Percentiles rank a stretch among this genome's conserved stretches.
Evolutionary conservation across 2,329 filamentous ascomycete genomes (phyloP).

Genomic region (Emergomyces africanus): DNA sequence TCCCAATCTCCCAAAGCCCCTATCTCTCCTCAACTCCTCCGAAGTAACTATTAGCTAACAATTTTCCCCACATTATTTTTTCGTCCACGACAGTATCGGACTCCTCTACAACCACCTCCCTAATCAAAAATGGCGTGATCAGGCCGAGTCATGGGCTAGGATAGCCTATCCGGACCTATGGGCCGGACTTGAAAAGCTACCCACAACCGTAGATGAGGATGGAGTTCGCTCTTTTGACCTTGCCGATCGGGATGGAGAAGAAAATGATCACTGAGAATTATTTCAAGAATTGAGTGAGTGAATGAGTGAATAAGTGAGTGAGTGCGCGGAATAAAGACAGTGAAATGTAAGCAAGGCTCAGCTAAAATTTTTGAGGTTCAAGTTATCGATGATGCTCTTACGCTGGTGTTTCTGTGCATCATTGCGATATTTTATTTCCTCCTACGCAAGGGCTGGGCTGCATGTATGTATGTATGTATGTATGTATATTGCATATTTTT

Average conservation of each 20-base stretch:
- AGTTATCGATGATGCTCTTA: background rate
- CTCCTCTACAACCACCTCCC: slow-evolving; percentile 63
- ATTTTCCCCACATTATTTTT: background rate
- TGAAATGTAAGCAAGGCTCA: background rate
- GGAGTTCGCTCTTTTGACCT: slow-evolving; percentile 9
- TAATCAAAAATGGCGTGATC: slow-evolving; percentile 50
- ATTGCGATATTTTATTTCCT: background rate
- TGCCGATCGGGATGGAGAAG: background rate
- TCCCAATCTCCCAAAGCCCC: background rate
- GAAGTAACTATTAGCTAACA: background rate
- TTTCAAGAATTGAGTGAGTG: background rate
- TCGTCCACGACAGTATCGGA: slow-evolving; percentile 47
- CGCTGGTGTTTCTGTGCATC: background rate
- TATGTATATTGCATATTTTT: background rate
- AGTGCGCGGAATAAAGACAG: background rate
- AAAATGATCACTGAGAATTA: background rate
- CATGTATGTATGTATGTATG: too few relatives aligned
- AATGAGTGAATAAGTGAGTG: background rate
- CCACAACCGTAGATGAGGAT: slow-evolving; percentile 7
- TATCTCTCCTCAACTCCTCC: background rate
- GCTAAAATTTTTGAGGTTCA: background rate
- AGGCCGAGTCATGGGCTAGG: slow-evolving; percentile 63
- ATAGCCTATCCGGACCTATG: slow-evolving; percentile 55
- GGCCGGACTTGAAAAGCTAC: slow-evolving; percentile 45
- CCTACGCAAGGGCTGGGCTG: background rate